Percentiles rank a stretch among this genome's conserved stretches.
These are phyloP conservation scores for Mytilinidion resinicola DNA, from an alignment of 495 filamentous ascomycete species.

Conservation along the genomic window DNA sequence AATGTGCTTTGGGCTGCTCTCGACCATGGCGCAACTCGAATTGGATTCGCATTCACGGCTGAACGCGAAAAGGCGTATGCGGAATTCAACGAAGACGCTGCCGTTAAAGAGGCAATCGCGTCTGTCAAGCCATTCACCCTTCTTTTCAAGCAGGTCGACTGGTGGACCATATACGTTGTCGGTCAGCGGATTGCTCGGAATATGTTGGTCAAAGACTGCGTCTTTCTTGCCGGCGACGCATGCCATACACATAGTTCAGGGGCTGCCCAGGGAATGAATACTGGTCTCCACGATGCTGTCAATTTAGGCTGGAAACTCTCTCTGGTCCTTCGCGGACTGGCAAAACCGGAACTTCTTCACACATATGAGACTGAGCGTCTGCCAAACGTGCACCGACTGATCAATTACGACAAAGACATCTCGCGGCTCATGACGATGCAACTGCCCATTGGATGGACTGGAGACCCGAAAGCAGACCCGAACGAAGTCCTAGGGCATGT, in stretches of 20 bases:
- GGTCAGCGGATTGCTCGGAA: slow-evolving; percentile 46
- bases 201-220: slow-evolving; percentile 38
- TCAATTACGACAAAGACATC: slow-evolving; percentile 45
- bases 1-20: slow-evolving; percentile 47
- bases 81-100: slow-evolving; percentile 38
- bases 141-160: slow-evolving; percentile 44
- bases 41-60: slow-evolving; percentile 50
- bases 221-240: slow-evolving; percentile 49
- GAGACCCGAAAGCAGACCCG: slow-evolving; percentile 39
- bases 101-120: slow-evolving; percentile 40
- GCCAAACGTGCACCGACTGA: slow-evolving; percentile 39
- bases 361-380: slow-evolving; percentile 42
- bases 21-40: slow-evolving; percentile 44
- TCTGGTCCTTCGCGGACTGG: slow-evolving; percentile 37
- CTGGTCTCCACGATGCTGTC: slow-evolving; percentile 48
- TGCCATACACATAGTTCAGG: slow-evolving; percentile 46
- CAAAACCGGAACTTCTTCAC: slow-evolving; percentile 34
- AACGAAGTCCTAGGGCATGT: slow-evolving; percentile 40
- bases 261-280: slow-evolving; percentile 51
- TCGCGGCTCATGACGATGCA: slow-evolving; percentile 36
- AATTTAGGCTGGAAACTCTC: slow-evolving; percentile 50
- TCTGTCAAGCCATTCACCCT: slow-evolving; percentile 44
- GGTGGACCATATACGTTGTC: slow-evolving; percentile 55
- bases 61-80: slow-evolving; percentile 40
- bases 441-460: slow-evolving; percentile 39